Percentiles rank a stretch among this genome's conserved stretches.
These are phyloP conservation scores for Pelargonium australe DNA, from an alignment of 441 rosid species.

Conservation along the genomic window DNA sequence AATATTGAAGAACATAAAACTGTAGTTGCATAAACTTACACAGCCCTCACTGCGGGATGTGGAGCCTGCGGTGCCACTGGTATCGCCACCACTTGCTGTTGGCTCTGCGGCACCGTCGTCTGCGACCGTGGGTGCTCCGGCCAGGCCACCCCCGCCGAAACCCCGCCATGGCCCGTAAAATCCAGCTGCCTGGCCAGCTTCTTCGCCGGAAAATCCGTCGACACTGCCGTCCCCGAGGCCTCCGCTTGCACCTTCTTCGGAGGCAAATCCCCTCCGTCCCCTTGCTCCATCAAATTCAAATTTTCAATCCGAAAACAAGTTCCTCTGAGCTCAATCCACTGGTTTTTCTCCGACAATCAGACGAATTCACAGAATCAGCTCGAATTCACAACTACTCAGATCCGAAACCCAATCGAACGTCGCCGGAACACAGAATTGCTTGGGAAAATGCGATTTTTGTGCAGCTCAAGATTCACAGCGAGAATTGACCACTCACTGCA, in stretches of 20 bases:
- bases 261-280: conserved; percentile 51
- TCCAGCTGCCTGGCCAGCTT: conserved; percentile 68
- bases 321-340: conserved; percentile 16
- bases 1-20: background rate
- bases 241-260: conserved; percentile 47
- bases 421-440: conserved; percentile 17
- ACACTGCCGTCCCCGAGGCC: background rate
- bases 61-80: conserved; percentile 25
- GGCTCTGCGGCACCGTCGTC: conserved; percentile 20
- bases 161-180: conserved; percentile 37
- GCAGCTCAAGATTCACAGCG: conserved; percentile 30
- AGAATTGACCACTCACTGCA: background rate
- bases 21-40: conserved; percentile 37
- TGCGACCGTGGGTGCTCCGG: conserved; percentile 55
- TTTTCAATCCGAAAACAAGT: conserved; percentile 5
- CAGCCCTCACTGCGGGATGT: conserved; percentile 35
- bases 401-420: conserved; percentile 28
- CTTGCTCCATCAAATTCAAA: conserved; percentile 36
- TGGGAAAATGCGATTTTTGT: conserved; percentile 24
- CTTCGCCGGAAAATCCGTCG: conserved; percentile 38
- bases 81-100: background rate
- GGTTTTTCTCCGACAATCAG: conserved; percentile 8
- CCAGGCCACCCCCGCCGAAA: conserved; percentile 22
- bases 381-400: conserved; percentile 34
- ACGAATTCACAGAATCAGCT: conserved; percentile 24